These are phyloP conservation scores for Dryas alaskensis DNA, from an alignment of 306 rosid genomes.

Conservation along the genomic window DNA sequence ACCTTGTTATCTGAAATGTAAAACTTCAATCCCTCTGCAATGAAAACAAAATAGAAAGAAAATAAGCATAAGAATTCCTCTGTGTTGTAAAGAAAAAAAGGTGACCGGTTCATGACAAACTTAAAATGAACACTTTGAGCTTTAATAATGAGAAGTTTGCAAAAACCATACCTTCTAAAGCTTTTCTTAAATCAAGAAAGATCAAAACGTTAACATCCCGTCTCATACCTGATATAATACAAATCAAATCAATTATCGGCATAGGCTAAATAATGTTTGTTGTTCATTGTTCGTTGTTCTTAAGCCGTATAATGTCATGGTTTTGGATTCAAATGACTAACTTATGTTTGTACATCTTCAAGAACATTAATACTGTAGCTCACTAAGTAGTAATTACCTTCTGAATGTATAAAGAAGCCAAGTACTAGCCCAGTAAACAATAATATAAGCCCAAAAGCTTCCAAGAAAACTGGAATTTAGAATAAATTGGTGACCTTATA, in stretches of 20 bases:
- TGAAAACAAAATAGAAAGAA: slow-evolving; percentile 4
- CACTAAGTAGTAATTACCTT: not conserved
- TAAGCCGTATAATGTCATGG: not conserved
- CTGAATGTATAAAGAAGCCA: not conserved
- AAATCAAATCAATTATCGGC: not conserved
- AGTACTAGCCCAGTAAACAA: not conserved
- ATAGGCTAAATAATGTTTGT: not conserved
- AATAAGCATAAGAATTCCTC: not conserved
- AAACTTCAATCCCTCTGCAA: slow-evolving; percentile 86
- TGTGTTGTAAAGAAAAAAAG: not conserved
- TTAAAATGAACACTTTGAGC: not conserved
- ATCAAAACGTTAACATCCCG: slow-evolving; percentile 69
- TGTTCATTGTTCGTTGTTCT: too few relatives aligned
- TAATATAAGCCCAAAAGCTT: not conserved
- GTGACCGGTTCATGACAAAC: not conserved
- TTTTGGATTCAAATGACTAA: not conserved
- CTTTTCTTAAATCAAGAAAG: slow-evolving; percentile 67
- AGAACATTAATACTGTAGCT: not conserved
- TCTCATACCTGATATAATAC: slow-evolving; percentile 70
- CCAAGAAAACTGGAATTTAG: not conserved
- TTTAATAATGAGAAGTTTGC: slow-evolving; percentile 7
- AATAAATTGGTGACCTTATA: not conserved
- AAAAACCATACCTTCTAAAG: slow-evolving; percentile 60
- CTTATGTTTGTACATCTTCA: not conserved
- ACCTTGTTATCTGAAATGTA: slow-evolving; percentile 89